Evolutionary conservation across 345 rosid genomes (phyloP).

Genomic region (Jatropha curcas): DNA sequence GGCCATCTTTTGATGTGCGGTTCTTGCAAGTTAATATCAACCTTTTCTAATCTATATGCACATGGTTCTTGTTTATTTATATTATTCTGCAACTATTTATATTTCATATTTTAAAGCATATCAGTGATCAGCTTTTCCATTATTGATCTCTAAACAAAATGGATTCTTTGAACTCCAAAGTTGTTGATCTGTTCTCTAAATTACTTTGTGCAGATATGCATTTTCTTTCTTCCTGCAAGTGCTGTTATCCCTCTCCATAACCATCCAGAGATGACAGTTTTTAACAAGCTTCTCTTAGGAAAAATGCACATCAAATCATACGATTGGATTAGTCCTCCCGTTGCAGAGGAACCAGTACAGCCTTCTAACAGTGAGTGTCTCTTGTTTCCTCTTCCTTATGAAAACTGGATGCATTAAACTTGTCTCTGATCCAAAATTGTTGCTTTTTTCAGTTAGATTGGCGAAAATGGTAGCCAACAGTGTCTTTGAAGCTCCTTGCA

Average conservation of each 20-base stretch:
- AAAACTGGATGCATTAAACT: not conserved
- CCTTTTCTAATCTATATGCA: too few species aligned
- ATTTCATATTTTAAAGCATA: not conserved
- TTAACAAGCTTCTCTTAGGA: slow-evolving; percentile 62
- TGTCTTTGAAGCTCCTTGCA: slow-evolving; percentile 55
- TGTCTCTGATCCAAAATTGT: not conserved
- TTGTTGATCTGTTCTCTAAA: not conserved
- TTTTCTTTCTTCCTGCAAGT: slow-evolving; percentile 64
- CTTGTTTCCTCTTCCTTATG: not conserved
- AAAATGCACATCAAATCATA: slow-evolving; percentile 71
- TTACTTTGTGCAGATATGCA: slow-evolving; percentile 45
- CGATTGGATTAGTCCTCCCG: slow-evolving; percentile 49
- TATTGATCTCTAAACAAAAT: too few species aligned
- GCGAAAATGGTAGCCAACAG: slow-evolving; percentile 41
- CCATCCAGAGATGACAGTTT: slow-evolving; percentile 80
- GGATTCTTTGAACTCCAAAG: too few species aligned
- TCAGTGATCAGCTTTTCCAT: not conserved
- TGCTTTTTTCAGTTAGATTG: slow-evolving; percentile 45
- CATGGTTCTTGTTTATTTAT: not conserved
- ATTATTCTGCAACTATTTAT: not conserved
- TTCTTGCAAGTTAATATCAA: too few species aligned
- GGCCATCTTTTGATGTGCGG: too few species aligned
- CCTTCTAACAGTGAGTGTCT: slow-evolving; percentile 37
- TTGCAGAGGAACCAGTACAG: slow-evolving; percentile 9
- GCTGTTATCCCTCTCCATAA: slow-evolving; percentile 76